These are phyloP conservation scores for Dispira parvispora DNA, from an alignment of 192 early-diverging fungal genomes.

Conservation along the genomic window DNA sequence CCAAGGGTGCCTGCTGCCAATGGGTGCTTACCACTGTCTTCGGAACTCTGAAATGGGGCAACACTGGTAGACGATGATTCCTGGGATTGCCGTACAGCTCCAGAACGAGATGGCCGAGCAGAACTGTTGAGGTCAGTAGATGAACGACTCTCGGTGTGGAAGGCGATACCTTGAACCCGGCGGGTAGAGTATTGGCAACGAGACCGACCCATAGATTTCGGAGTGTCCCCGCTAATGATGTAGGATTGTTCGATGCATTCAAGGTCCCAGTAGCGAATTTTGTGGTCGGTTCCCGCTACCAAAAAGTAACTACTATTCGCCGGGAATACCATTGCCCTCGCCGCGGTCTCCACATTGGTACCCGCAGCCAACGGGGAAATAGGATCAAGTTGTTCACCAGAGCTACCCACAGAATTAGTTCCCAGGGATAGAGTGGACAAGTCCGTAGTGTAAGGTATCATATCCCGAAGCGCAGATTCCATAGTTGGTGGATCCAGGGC, in stretches of 20 bases:
- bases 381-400: too few relatives aligned
- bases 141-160: neutral
- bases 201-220: neutral
- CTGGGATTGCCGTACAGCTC: neutral
- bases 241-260: slow-evolving; percentile 49
- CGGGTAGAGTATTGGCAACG: neutral
- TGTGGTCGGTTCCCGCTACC: slow-evolving; percentile 66
- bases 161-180: neutral
- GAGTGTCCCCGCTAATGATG: slow-evolving; percentile 37
- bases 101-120: neutral
- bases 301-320: slow-evolving; percentile 45
- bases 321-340: slow-evolving; percentile 40
- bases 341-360: slow-evolving; percentile 35
- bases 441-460: too few relatives aligned
- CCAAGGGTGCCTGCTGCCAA: neutral
- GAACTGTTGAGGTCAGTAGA: neutral
- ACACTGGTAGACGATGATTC: neutral
- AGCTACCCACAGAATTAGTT: too few relatives aligned
- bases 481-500: neutral
- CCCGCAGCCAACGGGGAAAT: too few relatives aligned
- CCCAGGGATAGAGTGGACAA: too few relatives aligned
- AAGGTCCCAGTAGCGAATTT: slow-evolving; percentile 73
- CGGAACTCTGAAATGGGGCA: neutral
- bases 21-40: neutral
- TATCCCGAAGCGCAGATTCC: neutral